Evolutionary conservation across 352 stramenopile species (phyloP).

Genomic region (Pythium chondricola): DNA sequence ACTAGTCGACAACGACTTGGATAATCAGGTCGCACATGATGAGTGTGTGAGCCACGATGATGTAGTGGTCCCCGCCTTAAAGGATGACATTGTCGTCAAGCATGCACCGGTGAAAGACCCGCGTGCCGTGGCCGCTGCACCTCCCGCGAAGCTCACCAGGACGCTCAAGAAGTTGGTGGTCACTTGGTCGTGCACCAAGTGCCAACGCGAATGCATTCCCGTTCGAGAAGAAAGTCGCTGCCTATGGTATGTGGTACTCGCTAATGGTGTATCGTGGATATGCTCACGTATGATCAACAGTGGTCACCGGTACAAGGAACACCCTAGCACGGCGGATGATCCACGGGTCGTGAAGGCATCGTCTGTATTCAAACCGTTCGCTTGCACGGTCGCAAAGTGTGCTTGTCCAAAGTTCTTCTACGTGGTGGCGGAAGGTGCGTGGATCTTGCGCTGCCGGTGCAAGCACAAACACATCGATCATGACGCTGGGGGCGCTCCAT

Average conservation of each 20-base stretch:
- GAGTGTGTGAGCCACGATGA: no score
- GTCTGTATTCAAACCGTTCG: constrained; percentile 31
- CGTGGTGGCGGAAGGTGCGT: constrained; percentile 72
- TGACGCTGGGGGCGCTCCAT: constrained; percentile 32
- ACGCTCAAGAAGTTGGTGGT: constrained; percentile 33
- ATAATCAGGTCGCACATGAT: no score
- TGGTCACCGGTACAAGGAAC: constrained; percentile 74
- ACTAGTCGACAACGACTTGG: no score
- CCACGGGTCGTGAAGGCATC: constrained; percentile 23
- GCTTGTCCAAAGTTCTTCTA: constrained; percentile 61
- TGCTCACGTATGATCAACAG: constrained; percentile 16
- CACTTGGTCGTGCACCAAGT: constrained; percentile 56
- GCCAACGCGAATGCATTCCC: constrained; percentile 69
- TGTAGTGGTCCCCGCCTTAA: no score
- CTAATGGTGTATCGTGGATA: background rate
- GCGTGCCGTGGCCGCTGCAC: no score
- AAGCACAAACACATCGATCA: constrained; percentile 81
- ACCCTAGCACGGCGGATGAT: constrained; percentile 31
- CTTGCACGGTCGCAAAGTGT: constrained; percentile 54
- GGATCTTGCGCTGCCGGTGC: constrained; percentile 73
- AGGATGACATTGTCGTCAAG: no score
- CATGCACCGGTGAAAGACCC: no score
- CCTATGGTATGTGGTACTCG: constrained; percentile 36
- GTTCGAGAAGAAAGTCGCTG: constrained; percentile 72
- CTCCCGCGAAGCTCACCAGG: no score